Percentiles rank a stretch among this genome's conserved stretches.
Conservation (phyloP, 2,329 filamentous ascomycete species). For the Colletotrichum plurivorum region DNA sequence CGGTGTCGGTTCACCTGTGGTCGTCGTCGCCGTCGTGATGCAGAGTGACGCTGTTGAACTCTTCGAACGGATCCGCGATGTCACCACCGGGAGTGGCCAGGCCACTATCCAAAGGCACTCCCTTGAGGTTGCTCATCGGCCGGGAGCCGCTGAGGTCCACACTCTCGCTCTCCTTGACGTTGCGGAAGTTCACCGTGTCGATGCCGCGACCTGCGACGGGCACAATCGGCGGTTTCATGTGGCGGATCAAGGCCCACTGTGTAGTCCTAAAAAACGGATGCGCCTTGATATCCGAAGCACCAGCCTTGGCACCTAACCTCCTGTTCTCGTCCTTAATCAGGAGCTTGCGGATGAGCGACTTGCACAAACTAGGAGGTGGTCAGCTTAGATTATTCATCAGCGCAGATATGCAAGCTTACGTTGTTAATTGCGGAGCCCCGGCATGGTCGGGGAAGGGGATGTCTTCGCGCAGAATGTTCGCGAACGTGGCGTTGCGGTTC, state of each 20-base stretch:
- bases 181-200: slow-evolving; percentile 97
- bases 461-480: slow-evolving; percentile 95
- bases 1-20: slow-evolving; percentile 41
- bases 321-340: slow-evolving; percentile 98
- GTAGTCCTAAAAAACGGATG: slow-evolving; percentile 97
- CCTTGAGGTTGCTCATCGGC: slow-evolving; percentile 69
- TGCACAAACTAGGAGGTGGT: slow-evolving; percentile 80
- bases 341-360: slow-evolving; percentile 94
- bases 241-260: slow-evolving; percentile 95
- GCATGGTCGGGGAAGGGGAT: slow-evolving; percentile 95
- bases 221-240: slow-evolving; percentile 98
- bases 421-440: slow-evolving; percentile 87
- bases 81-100: slow-evolving; percentile 89
- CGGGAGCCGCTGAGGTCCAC: slow-evolving; percentile 83
- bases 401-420: slow-evolving; percentile 67
- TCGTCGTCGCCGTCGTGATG: slow-evolving; percentile 94
- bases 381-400: slow-evolving; percentile 22
- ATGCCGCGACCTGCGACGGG: slow-evolving; percentile 91
- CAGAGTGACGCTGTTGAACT: slow-evolving; percentile 98
- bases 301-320: slow-evolving; percentile 91
- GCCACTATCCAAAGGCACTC: slow-evolving; percentile 88
- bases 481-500: slow-evolving; percentile 98
- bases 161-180: slow-evolving; percentile 96
- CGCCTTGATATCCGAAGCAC: slow-evolving; percentile 95
- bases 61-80: slow-evolving; percentile 89